Evolutionary conservation across 2,329 filamentous ascomycete genomes (phyloP).

Genomic region (Trichoderma polysporum): DNA sequence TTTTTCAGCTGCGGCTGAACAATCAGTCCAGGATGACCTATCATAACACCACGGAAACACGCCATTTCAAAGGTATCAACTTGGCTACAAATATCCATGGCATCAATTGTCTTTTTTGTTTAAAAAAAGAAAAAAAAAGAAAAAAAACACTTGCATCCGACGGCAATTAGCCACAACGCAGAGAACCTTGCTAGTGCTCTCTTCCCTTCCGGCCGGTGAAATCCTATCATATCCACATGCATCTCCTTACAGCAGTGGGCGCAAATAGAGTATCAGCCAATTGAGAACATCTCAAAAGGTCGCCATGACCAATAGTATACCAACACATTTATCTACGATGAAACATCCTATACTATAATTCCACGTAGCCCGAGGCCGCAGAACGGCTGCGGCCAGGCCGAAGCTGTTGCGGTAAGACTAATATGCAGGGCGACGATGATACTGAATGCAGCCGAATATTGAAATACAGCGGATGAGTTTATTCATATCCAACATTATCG

Average conservation of each 20-base stretch:
- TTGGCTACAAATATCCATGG: too few species aligned
- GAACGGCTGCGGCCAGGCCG: background rate
- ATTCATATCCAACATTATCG: background rate
- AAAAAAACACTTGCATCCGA: background rate
- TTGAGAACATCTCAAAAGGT: background rate
- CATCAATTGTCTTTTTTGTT: background rate
- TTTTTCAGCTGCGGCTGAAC: background rate
- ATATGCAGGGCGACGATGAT: background rate
- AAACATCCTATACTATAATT: background rate
- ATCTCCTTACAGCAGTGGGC: background rate
- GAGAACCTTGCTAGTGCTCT: too few species aligned
- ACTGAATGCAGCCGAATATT: background rate
- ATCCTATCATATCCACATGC: too few species aligned
- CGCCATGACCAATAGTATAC: background rate
- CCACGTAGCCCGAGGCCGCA: background rate
- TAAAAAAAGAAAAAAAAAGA: too few species aligned
- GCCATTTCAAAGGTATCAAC: background rate
- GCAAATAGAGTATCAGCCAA: background rate
- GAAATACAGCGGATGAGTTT: background rate
- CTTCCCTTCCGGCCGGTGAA: background rate
- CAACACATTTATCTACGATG: background rate
- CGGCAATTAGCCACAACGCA: background rate
- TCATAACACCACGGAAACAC: background rate
- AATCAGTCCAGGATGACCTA: background rate
- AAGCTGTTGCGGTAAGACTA: background rate